Evolutionary conservation across 2,329 filamentous ascomycete genomes (phyloP), one percentile per base, ranked within the genome.

Genomic region (Colletotrichum sp.): DNA sequence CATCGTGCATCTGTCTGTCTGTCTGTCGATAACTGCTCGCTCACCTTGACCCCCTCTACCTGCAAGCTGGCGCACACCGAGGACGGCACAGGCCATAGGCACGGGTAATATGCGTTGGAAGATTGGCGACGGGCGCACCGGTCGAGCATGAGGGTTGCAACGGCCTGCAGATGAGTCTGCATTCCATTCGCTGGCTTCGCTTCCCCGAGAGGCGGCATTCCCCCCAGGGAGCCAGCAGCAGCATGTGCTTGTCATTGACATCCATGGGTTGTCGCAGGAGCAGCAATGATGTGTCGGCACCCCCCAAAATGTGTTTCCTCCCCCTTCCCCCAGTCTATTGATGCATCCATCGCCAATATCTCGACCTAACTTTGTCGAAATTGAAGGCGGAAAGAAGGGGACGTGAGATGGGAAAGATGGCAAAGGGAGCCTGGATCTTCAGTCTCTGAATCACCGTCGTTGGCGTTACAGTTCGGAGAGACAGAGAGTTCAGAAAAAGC

Each of bases 41-140:
- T 75, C 73, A 39, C 59, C 69, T 68, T 36, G 36, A 36, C 19
- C 22, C 39, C n/a, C 30, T 27, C n/a, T n/a, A 30, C 63, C 36
- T 30, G 34, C 63, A 32, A 66, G 63, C 39, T 22, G 36, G 25
- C 25, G 8, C 52, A 69, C 22, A 57, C 69, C 69, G 62, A 61
- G n/a, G 16, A 34, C 57, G 29, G 49, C 61, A 66, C 61, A 61
- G 70, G 27, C n/a, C 27, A 75, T 69, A 66, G 72, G 61, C 68
- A 55, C 52, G 61, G 52, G n/a, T 29, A 70, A 70, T 32, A 49
- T 29, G 49, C 25, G 67, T 70, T 27, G 16, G 25, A 57, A 44
- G 65, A 69, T 57, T 29, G 72, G 44, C 63, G 55, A 64, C 57
- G 69, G 73, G 73, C 69, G 64, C 57, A 72, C 61, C 68, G 68